Percentiles rank a stretch among this genome's conserved stretches.
These are phyloP conservation scores for Alternaria ventricosa DNA, from an alignment of 2,329 filamentous ascomycete genomes.

Conservation along the genomic window DNA sequence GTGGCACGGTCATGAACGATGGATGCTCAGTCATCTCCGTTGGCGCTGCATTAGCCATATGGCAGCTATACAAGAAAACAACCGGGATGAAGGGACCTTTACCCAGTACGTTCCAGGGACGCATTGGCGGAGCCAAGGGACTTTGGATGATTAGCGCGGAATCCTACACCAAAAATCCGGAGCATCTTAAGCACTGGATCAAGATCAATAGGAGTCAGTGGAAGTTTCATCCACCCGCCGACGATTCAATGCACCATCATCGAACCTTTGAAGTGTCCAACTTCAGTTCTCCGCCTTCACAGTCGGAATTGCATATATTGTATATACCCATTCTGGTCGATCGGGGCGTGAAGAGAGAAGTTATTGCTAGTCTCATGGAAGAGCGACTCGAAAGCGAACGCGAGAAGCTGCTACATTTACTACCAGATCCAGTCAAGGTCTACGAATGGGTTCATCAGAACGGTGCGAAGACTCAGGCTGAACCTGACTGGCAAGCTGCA, in stretches of 20 bases:
- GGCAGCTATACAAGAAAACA: slow-evolving; percentile 57
- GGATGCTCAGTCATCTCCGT: slow-evolving; percentile 70
- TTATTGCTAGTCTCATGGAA: slow-evolving; percentile 59
- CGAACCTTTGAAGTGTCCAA: slow-evolving; percentile 71
- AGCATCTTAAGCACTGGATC: slow-evolving; percentile 65
- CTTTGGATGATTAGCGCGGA: slow-evolving; percentile 71
- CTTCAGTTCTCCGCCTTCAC: slow-evolving; percentile 54
- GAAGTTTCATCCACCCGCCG: slow-evolving; percentile 66
- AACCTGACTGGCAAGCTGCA: slow-evolving; percentile 30
- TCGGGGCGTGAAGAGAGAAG: slow-evolving; percentile 56
- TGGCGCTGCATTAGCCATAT: slow-evolving; percentile 62
- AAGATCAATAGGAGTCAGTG: slow-evolving; percentile 69
- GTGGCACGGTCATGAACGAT: slow-evolving; percentile 53
- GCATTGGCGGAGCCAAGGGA: slow-evolving; percentile 76
- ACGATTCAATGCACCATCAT: slow-evolving; percentile 57
- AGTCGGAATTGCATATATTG: slow-evolving; percentile 69
- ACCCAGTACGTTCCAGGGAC: slow-evolving; percentile 72
- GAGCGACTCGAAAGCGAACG: slow-evolving; percentile 61
- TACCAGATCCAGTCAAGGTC: slow-evolving; percentile 64
- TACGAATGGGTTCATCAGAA: slow-evolving; percentile 50
- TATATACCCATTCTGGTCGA: slow-evolving; percentile 73
- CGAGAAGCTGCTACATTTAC: slow-evolving; percentile 57
- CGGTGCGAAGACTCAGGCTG: slow-evolving; percentile 39
- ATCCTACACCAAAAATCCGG: slow-evolving; percentile 50
- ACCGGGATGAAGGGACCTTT: slow-evolving; percentile 67